Conservation (phyloP, 169 alveolate genomes). For the Cryptosporidium parvum region DNA sequence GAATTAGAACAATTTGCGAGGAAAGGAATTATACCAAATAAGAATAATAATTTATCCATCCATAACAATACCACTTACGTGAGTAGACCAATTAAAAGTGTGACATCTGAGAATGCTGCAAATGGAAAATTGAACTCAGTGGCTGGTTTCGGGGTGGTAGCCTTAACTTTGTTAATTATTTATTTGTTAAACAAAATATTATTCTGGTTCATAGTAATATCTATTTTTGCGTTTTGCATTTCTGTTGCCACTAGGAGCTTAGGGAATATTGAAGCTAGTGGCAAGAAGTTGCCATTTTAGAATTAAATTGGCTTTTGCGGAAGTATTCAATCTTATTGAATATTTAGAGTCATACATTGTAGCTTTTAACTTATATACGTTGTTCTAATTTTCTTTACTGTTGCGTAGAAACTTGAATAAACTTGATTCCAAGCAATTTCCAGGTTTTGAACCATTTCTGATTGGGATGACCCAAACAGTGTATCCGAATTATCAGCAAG, state of each 20-base stretch:
- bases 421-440: conserved; percentile 53
- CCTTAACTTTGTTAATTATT: conserved; percentile 20
- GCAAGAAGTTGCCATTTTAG: neutral
- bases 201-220: conserved; percentile 43
- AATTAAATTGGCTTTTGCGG: neutral
- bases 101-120: neutral
- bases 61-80: neutral
- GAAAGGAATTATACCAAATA: conserved; percentile 13
- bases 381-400: conserved; percentile 50
- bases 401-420: conserved; percentile 32
- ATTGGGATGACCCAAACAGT: conserved; percentile 21
- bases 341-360: neutral
- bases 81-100: neutral
- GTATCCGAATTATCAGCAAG: conserved; percentile 60
- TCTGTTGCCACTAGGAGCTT: conserved; percentile 1
- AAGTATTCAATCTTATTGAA: neutral
- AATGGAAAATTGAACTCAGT: conserved; percentile 17
- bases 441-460: conserved; percentile 58
- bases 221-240: neutral
- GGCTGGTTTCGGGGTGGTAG: conserved; percentile 15
- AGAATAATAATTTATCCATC: neutral
- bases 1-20: conserved; percentile 3
- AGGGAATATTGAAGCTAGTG: neutral
- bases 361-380: conserved; percentile 11
- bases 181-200: conserved; percentile 19